Evolutionary conservation across 495 filamentous ascomycete genomes (phyloP).

Genomic region (Podospora fimiseda): DNA sequence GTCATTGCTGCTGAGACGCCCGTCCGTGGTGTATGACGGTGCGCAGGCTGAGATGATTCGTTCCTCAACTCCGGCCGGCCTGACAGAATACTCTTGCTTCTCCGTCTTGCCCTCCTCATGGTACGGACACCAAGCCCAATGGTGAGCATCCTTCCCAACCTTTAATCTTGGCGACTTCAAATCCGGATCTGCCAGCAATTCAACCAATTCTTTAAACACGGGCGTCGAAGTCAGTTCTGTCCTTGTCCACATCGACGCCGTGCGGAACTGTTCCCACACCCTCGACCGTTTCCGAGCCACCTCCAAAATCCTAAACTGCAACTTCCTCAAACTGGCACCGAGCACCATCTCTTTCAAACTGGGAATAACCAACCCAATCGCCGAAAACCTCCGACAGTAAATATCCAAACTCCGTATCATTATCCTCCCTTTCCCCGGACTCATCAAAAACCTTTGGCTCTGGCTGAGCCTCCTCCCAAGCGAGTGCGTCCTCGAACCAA

Average conservation of each 20-base stretch:
- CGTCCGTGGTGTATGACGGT: not conserved
- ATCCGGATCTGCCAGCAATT: constrained; percentile 27
- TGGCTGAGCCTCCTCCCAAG: not conserved
- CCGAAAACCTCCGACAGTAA: constrained; percentile 24
- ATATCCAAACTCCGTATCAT: constrained; percentile 24
- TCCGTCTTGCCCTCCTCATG: constrained; percentile 8
- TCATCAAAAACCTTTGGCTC: not conserved
- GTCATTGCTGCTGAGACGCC: not conserved
- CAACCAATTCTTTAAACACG: constrained; percentile 25
- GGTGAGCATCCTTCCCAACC: constrained; percentile 18
- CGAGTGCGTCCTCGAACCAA: not conserved
- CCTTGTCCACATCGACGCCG: constrained; percentile 3
- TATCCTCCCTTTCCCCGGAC: constrained; percentile 12
- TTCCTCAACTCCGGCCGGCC: not conserved
- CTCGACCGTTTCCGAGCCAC: not conserved
- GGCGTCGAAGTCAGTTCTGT: constrained; percentile 10
- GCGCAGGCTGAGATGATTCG: not conserved
- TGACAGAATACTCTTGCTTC: not conserved
- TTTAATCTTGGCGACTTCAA: constrained; percentile 21
- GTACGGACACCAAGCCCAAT: constrained; percentile 25
- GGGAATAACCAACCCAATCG: constrained; percentile 9
- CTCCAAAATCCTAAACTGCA: constrained; percentile 21
- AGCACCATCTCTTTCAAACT: constrained; percentile 24
- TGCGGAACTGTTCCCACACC: not conserved
- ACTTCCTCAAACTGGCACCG: constrained; percentile 18